These are phyloP conservation scores for Candida montana DNA, from an alignment of 805 yeast species.

Conservation along the genomic window DNA sequence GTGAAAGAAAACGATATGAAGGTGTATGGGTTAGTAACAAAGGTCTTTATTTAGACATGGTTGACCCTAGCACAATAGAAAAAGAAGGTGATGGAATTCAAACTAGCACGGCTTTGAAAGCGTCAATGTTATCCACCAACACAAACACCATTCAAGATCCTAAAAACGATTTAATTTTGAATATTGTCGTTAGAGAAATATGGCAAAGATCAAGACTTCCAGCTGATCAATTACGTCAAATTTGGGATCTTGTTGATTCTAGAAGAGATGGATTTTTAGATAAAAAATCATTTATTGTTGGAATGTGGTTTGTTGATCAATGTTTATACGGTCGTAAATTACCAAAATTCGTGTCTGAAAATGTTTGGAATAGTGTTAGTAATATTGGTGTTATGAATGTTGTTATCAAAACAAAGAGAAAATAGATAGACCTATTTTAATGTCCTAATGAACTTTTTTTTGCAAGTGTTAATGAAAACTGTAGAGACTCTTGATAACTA, in stretches of 20 bases:
- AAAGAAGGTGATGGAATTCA: conserved; percentile 21
- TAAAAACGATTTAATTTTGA: conserved; percentile 28
- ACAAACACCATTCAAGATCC: conserved; percentile 14
- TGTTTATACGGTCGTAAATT: conserved; percentile 89
- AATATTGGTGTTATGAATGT: conserved; percentile 35
- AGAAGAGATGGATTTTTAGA: conserved; percentile 69
- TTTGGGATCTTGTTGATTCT: conserved; percentile 69
- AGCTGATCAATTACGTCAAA: conserved; percentile 49
- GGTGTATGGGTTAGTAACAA: conserved; percentile 91
- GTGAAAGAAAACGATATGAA: conserved; percentile 84
- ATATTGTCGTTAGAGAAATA: conserved; percentile 60
- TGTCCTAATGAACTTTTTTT: too few species aligned
- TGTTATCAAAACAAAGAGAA: conserved; percentile 22
- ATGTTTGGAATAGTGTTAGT: conserved; percentile 77
- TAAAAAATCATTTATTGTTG: conserved; percentile 83
- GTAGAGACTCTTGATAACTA: too few species aligned
- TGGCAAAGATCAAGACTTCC: conserved; percentile 80
- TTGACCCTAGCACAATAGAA: conserved; percentile 16
- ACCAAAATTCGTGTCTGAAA: conserved; percentile 61
- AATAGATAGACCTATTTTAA: background rate
- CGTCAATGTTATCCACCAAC: conserved; percentile 26
- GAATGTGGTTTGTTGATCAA: conserved; percentile 97
- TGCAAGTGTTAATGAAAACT: too few species aligned
- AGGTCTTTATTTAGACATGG: conserved; percentile 48
- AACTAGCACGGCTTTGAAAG: conserved; percentile 20